These are phyloP conservation scores for Kwoniella europaea DNA, from an alignment of 768 basidiomycete genomes.

Conservation along the genomic window DNA sequence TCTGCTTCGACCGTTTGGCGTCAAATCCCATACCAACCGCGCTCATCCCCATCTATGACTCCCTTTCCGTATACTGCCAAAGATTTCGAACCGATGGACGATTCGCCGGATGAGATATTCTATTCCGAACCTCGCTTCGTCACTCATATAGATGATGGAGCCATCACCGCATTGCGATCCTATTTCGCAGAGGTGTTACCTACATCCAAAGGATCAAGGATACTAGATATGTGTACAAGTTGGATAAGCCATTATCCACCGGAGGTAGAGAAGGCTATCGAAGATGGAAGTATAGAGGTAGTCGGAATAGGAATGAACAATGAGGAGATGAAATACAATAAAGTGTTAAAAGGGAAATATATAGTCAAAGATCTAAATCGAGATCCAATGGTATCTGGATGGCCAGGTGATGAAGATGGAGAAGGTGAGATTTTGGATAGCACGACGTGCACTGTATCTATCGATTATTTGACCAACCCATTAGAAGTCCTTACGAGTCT, in stretches of 20 bases:
- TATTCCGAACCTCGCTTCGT: conserved; percentile 5
- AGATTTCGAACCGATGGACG: background rate
- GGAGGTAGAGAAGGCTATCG: background rate
- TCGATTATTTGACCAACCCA: conserved; percentile 5
- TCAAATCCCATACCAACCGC: background rate
- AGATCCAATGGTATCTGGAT: background rate
- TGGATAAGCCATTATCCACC: conserved; percentile 5
- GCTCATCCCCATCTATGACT: background rate
- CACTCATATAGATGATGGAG: conserved; percentile 4
- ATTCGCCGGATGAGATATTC: background rate
- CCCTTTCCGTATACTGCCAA: conserved; percentile 3
- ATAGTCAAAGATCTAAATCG: conserved; percentile 6
- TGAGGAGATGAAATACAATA: background rate
- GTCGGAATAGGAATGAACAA: conserved; percentile 5
- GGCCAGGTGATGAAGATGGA: background rate
- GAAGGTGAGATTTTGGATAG: background rate
- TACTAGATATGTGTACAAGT: conserved; percentile 16
- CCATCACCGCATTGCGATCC: background rate
- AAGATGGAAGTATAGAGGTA: background rate
- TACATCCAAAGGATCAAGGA: background rate
- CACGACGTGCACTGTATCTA: conserved; percentile 13
- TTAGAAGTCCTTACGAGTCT: conserved; percentile 4
- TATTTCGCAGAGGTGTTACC: conserved; percentile 6
- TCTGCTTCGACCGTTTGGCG: background rate
- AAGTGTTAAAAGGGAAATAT: background rate